Percentiles rank a stretch among this genome's conserved stretches.
These are phyloP conservation scores for Rosa hybrid DNA, from an alignment of 331 rosid species.

Conservation along the genomic window DNA sequence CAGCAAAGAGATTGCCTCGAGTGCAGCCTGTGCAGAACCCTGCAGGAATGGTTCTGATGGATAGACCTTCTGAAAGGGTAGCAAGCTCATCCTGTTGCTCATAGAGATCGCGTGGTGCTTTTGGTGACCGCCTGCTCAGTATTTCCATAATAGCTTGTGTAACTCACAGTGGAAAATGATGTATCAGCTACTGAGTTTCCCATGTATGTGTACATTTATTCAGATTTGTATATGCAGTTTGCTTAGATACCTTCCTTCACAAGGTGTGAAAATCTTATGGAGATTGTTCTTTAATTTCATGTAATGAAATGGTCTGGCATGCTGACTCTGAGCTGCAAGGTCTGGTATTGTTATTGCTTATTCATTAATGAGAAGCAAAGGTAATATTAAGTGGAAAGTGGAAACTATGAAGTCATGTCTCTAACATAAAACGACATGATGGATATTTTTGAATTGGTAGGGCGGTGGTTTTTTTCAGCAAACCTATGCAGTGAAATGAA, in stretches of 20 bases:
- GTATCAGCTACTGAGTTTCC: constrained; percentile 15
- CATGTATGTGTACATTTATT: constrained; percentile 32
- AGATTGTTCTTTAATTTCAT: constrained; percentile 19
- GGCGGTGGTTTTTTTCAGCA: too few relatives aligned
- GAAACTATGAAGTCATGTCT: too few relatives aligned
- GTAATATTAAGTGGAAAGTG: neutral
- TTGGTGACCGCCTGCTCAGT: neutral
- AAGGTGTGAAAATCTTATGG: constrained; percentile 24
- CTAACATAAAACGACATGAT: neutral
- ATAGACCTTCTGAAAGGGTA: constrained; percentile 54
- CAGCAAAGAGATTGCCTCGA: constrained; percentile 61
- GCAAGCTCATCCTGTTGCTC: constrained; percentile 53
- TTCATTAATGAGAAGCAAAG: neutral
- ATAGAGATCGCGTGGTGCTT: constrained; percentile 21
- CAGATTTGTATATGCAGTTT: constrained; percentile 38
- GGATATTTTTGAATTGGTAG: too few relatives aligned
- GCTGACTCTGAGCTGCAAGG: constrained; percentile 15
- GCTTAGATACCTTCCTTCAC: constrained; percentile 12
- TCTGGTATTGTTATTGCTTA: neutral
- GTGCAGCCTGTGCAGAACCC: constrained; percentile 55
- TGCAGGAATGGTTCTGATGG: constrained; percentile 56
- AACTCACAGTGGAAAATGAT: constrained; percentile 19
- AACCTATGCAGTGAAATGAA: too few relatives aligned
- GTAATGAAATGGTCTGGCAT: constrained; percentile 31
- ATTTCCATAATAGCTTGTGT: constrained; percentile 8